These are phyloP conservation scores for Penicillium sclerotiorum DNA, from an alignment of 2,329 filamentous ascomycete species.

Conservation along the genomic window DNA sequence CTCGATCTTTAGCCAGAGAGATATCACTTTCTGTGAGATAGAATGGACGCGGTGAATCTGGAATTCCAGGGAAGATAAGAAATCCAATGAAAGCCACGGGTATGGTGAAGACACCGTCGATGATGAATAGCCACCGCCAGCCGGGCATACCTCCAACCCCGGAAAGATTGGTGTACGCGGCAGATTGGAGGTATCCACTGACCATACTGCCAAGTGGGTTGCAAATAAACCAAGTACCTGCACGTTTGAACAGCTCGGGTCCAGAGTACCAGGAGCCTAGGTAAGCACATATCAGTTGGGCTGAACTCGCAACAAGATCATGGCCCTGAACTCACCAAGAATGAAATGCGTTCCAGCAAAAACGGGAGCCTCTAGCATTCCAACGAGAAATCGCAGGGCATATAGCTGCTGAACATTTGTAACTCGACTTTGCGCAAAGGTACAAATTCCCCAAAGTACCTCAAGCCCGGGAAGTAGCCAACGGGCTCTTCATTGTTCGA, in stretches of 20 bases:
- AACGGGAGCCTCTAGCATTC: slow-evolving; percentile 36
- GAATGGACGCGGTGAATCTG: slow-evolving; percentile 45
- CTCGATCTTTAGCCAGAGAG: slow-evolving; percentile 39
- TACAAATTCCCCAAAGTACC: slow-evolving; percentile 38
- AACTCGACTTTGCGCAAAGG: slow-evolving; percentile 36
- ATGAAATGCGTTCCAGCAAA: slow-evolving; percentile 39
- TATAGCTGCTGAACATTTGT: slow-evolving; percentile 38
- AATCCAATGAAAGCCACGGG: slow-evolving; percentile 59
- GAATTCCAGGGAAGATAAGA: slow-evolving; percentile 49
- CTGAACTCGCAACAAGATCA: neutral
- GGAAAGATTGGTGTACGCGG: slow-evolving; percentile 56
- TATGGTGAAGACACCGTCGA: slow-evolving; percentile 60
- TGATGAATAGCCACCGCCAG: slow-evolving; percentile 61
- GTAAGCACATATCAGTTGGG: neutral
- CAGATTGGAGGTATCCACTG: slow-evolving; percentile 60
- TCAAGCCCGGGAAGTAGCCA: slow-evolving; percentile 36
- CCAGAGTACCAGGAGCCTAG: slow-evolving; percentile 46
- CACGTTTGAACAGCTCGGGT: slow-evolving; percentile 56
- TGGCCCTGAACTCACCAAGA: slow-evolving; percentile 20
- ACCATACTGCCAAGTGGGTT: slow-evolving; percentile 59
- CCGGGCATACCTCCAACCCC: slow-evolving; percentile 54
- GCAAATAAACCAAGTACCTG: slow-evolving; percentile 57
- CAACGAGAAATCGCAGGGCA: slow-evolving; percentile 37
- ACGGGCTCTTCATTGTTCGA: slow-evolving; percentile 21
- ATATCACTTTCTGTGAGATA: slow-evolving; percentile 42